Conservation (phyloP, 2,329 filamentous ascomycete species). For the Cladorrhinum sp. region DNA sequence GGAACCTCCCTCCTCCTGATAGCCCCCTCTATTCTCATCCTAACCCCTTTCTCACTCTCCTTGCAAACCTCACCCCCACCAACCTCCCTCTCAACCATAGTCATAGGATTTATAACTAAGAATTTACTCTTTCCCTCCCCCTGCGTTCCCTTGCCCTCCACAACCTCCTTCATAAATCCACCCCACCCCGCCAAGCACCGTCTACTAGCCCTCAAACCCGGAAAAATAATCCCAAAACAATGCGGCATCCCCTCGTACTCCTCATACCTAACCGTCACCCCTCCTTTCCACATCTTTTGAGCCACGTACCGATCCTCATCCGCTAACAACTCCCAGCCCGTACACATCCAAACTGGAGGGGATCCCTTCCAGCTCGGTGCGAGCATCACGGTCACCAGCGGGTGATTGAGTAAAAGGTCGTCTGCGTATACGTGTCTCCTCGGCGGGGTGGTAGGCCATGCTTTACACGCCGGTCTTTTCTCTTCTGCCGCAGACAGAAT, state of each 20-base stretch:
- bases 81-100: conserved; percentile 46
- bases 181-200: conserved; percentile 56
- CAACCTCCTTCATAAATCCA: conserved; percentile 49
- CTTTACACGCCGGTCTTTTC: conserved; percentile 43
- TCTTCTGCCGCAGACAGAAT: conserved; percentile 31
- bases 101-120: conserved; percentile 48
- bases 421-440: conserved; percentile 53
- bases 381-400: conserved; percentile 63
- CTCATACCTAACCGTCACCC: conserved; percentile 61
- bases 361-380: conserved; percentile 56
- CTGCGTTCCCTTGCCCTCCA: conserved; percentile 28
- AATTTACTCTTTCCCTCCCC: conserved; percentile 36
- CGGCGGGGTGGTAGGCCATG: conserved; percentile 57
- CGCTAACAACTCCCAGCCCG: conserved; percentile 68
- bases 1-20: conserved; percentile 21
- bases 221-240: conserved; percentile 61
- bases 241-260: conserved; percentile 82
- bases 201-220: conserved; percentile 41
- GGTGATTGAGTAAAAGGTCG: conserved; percentile 58
- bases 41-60: conserved; percentile 22
- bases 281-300: conserved; percentile 51
- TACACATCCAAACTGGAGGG: conserved; percentile 65
- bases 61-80: conserved; percentile 45
- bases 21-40: conserved; percentile 15
- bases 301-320: conserved; percentile 66